These are phyloP conservation scores for Obelidium mucronatum DNA, from an alignment of 192 early-diverging fungal genomes.

Conservation along the genomic window DNA sequence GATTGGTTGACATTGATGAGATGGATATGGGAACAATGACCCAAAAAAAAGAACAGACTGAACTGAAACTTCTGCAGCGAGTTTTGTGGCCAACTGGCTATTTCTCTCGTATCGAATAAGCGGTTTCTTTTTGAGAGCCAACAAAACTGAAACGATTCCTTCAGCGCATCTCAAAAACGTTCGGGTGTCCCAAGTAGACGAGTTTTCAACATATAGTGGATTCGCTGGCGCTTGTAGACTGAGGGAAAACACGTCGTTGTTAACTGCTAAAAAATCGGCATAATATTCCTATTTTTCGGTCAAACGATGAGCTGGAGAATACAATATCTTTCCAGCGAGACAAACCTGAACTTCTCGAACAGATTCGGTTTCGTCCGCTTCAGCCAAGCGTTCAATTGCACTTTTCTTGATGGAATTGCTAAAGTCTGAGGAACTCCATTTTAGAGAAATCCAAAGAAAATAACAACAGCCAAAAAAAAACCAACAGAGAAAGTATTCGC, in stretches of 20 bases:
- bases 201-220: conserved; percentile 76
- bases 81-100: conserved; percentile 80
- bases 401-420: conserved; percentile 93
- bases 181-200: conserved; percentile 77
- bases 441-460: not conserved
- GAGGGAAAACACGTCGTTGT: conserved; percentile 83
- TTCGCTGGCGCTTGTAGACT: conserved; percentile 65
- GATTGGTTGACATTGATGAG: not conserved
- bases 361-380: conserved; percentile 93
- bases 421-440: conserved; percentile 75
- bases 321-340: not conserved
- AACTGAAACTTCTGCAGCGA: conserved; percentile 84
- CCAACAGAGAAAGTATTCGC: conserved; percentile 95
- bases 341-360: conserved; percentile 94
- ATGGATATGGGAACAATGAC: not conserved
- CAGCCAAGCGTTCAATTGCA: conserved; percentile 90
- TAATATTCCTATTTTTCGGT: conserved; percentile 77
- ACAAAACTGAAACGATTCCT: conserved; percentile 76
- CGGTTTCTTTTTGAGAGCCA: conserved; percentile 92
- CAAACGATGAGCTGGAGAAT: conserved; percentile 11
- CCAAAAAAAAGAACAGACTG: conserved; percentile 25
- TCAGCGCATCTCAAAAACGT: conserved; percentile 81
- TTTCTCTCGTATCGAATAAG: conserved; percentile 88
- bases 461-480: no score
- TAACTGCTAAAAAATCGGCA: conserved; percentile 88